These are phyloP conservation scores for Mimosa pudica DNA, from an alignment of 306 rosid genomes.

Conservation along the genomic window DNA sequence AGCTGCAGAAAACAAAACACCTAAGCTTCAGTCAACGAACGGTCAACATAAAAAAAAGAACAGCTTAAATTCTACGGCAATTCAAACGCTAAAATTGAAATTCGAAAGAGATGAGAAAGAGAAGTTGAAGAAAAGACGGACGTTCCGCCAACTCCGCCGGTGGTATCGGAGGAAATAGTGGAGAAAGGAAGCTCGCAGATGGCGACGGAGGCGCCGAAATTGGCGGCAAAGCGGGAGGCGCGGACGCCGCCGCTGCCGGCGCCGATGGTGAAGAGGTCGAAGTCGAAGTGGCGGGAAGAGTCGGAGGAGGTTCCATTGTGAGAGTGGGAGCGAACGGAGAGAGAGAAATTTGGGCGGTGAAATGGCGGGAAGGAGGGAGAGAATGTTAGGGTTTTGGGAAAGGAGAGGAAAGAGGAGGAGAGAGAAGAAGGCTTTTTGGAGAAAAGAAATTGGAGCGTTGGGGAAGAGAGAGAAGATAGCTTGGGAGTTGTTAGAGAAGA, in stretches of 20 bases:
- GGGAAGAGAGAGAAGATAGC: constrained; percentile 26
- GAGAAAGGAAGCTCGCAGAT: constrained; percentile 96
- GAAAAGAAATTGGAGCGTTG: constrained; percentile 34
- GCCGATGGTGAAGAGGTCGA: constrained; percentile 91
- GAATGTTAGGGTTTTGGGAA: constrained; percentile 28
- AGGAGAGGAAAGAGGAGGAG: not conserved
- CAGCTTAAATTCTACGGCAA: not conserved
- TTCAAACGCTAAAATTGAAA: not conserved
- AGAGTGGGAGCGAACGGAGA: constrained; percentile 51
- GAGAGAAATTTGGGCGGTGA: constrained; percentile 32
- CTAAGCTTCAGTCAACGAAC: not conserved
- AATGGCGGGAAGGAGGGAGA: constrained; percentile 26
- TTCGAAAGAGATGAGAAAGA: not conserved
- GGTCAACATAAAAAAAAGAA: not conserved
- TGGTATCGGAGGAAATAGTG: constrained; percentile 75
- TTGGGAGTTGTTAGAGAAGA: constrained; percentile 33
- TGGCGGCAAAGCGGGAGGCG: constrained; percentile 81
- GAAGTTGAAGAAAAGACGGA: constrained; percentile 38
- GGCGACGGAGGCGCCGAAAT: constrained; percentile 74
- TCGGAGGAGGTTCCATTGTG: constrained; percentile 59
- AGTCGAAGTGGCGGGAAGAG: constrained; percentile 56
- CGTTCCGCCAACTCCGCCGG: constrained; percentile 99
- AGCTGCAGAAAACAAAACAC: constrained; percentile 44
- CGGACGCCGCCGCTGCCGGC: constrained; percentile 98
- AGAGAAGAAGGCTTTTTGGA: constrained; percentile 24